A percentile compares a stretch with the other conserved stretches of the same genome.
Evolutionary conservation across 2,329 filamentous ascomycete species (phyloP).

Genomic region (Bipolaris victoriae): DNA sequence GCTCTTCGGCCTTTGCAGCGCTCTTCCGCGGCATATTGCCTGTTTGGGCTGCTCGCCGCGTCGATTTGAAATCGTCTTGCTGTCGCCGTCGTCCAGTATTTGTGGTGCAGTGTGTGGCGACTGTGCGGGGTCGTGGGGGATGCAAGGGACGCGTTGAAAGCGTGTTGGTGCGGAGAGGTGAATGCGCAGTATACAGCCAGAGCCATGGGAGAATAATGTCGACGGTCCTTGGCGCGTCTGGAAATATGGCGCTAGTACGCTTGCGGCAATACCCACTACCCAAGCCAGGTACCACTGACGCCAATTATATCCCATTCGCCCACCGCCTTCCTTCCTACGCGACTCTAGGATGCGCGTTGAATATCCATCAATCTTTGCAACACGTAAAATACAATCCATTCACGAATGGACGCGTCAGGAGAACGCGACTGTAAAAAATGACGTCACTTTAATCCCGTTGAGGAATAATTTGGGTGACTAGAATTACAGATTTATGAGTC

Average conservation of each 20-base stretch:
- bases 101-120: not conserved
- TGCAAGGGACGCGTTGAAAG: slow-evolving; percentile 11
- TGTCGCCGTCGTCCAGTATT: not conserved
- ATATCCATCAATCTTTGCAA: too few relatives aligned
- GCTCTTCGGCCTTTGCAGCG: slow-evolving; percentile 39
- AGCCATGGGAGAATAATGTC: slow-evolving; percentile 16
- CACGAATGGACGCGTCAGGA: too few relatives aligned
- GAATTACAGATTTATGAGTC: too few relatives aligned
- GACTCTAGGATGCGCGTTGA: not conserved
- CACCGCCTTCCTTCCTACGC: slow-evolving; percentile 3
- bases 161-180: slow-evolving; percentile 3
- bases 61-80: slow-evolving; percentile 12
- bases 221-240: slow-evolving; percentile 14
- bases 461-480: too few relatives aligned
- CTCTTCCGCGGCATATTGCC: slow-evolving; percentile 51
- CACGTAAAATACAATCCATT: too few relatives aligned
- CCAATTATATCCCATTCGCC: not conserved
- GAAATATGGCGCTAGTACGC: slow-evolving; percentile 8
- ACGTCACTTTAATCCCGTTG: too few relatives aligned
- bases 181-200: slow-evolving; percentile 6
- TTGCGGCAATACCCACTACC: slow-evolving; percentile 6
- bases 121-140: not conserved
- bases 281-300: not conserved
- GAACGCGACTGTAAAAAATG: too few relatives aligned
- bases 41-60: slow-evolving; percentile 43